Percentiles rank a stretch among this genome's conserved stretches.
Evolutionary conservation across 495 filamentous ascomycete genomes (phyloP).

Genomic region (Chaetomidium leptoderma): DNA sequence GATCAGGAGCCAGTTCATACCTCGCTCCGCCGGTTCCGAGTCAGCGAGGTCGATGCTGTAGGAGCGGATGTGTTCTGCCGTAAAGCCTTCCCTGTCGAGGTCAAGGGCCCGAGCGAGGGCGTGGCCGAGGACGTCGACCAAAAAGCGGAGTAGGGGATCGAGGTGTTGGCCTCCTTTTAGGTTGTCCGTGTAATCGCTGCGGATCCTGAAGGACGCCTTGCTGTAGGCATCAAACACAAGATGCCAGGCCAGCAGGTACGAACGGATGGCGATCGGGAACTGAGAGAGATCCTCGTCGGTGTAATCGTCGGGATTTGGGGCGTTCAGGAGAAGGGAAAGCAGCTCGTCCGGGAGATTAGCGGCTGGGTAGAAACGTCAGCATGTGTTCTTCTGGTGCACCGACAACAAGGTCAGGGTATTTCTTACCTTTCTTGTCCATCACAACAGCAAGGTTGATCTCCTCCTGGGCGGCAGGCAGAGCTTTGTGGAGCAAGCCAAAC

Average conservation of each 20-base stretch:
- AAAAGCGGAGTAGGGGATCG: conserved; percentile 65
- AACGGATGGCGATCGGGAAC: conserved; percentile 55
- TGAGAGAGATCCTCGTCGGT: conserved; percentile 41
- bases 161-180: conserved; percentile 71
- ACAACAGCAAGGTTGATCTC: conserved; percentile 77
- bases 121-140: conserved; percentile 76
- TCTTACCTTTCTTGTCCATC: conserved; percentile 64
- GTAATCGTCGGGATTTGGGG: conserved; percentile 44
- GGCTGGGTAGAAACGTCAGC: conserved; percentile 37
- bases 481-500: conserved; percentile 72
- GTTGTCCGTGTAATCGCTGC: conserved; percentile 68
- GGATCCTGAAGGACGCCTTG: conserved; percentile 73
- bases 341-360: conserved; percentile 65
- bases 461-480: conserved; percentile 72
- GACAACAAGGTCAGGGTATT: not conserved
- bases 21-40: conserved; percentile 56
- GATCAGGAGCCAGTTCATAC: conserved; percentile 75
- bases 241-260: conserved; percentile 89
- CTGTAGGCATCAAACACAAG: conserved; percentile 84
- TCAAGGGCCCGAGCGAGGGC: conserved; percentile 62
- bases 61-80: conserved; percentile 58
- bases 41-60: conserved; percentile 57
- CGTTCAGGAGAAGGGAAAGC: conserved; percentile 58
- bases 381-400: not conserved
- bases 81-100: conserved; percentile 42